A percentile compares a stretch with the other conserved stretches of the same genome.
Conservation (phyloP, 2,329 filamentous ascomycete genomes). For the Fulvia fulva region DNA sequence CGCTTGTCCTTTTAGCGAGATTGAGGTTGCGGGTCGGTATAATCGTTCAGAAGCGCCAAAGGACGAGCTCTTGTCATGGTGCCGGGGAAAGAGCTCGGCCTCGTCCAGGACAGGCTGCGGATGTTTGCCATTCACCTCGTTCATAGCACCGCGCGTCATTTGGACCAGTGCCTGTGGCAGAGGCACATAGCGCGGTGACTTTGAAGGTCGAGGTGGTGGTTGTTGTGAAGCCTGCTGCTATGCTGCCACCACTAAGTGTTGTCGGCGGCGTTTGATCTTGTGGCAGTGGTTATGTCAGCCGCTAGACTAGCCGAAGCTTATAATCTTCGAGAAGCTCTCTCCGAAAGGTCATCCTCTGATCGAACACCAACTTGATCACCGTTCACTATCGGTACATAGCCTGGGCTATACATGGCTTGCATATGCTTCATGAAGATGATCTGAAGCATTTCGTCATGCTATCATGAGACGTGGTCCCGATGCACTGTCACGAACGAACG, state of each 20-base stretch:
- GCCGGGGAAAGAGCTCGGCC: slow-evolving; percentile 5
- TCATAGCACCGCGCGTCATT: slow-evolving; percentile 25
- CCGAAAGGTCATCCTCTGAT: too few species aligned
- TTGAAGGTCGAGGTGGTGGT: neutral
- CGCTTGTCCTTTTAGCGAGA: slow-evolving; percentile 9
- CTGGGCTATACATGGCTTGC: too few species aligned
- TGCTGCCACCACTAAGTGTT: neutral
- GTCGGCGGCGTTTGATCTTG: too few species aligned
- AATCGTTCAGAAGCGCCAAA: slow-evolving; percentile 10
- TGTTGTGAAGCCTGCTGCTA: neutral
- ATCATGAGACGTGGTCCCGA: too few species aligned
- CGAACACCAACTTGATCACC: too few species aligned
- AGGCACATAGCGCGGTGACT: slow-evolving; percentile 8
- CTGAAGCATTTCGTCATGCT: too few species aligned
- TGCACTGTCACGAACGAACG: neutral
- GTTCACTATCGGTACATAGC: too few species aligned
- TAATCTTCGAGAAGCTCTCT: too few species aligned
- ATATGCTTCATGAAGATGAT: too few species aligned
- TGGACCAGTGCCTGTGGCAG: neutral
- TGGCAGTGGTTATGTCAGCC: too few species aligned
- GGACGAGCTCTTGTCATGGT: slow-evolving; percentile 15
- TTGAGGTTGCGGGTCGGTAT: slow-evolving; percentile 14
- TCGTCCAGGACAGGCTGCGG: slow-evolving; percentile 24
- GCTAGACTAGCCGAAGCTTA: too few species aligned
- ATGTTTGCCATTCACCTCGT: slow-evolving; percentile 25